Evolutionary conservation across 192 early-diverging fungal genomes (phyloP).

Genomic region (Coemansia sp.): DNA sequence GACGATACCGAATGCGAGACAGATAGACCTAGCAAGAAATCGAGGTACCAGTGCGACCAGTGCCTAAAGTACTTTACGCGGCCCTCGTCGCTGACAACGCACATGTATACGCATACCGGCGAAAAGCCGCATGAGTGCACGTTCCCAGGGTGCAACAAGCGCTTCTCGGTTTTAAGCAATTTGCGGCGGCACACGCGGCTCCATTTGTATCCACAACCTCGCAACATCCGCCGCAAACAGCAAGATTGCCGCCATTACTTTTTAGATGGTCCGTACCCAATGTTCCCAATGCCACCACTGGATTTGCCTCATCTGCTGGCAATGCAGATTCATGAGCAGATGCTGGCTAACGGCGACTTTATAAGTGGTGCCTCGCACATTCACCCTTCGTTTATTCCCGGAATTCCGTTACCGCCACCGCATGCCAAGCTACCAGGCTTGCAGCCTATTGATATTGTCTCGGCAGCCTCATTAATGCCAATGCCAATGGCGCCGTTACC

Average conservation of each 20-base stretch:
- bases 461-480: neutral
- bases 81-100: constrained; percentile 66
- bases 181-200: constrained; percentile 64
- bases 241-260: neutral
- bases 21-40: constrained; percentile 22
- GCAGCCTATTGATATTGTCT: neutral
- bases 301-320: constrained; percentile 5
- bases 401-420: neutral
- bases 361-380: neutral
- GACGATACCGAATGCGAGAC: neutral
- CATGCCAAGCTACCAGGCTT: neutral
- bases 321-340: constrained; percentile 1
- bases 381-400: neutral
- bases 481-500: neutral
- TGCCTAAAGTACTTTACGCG: constrained; percentile 68
- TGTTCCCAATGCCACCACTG: constrained; percentile 3
- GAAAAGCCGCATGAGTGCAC: constrained; percentile 70
- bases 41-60: constrained; percentile 55
- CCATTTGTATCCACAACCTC: constrained; percentile 12
- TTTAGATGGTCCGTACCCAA: neutral
- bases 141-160: constrained; percentile 57
- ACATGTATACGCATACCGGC: constrained; percentile 72
- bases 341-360: neutral
- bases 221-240: constrained; percentile 6
- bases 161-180: constrained; percentile 73